Conservation (phyloP, 768 basidiomycete genomes). For the Russula sp. region DNA sequence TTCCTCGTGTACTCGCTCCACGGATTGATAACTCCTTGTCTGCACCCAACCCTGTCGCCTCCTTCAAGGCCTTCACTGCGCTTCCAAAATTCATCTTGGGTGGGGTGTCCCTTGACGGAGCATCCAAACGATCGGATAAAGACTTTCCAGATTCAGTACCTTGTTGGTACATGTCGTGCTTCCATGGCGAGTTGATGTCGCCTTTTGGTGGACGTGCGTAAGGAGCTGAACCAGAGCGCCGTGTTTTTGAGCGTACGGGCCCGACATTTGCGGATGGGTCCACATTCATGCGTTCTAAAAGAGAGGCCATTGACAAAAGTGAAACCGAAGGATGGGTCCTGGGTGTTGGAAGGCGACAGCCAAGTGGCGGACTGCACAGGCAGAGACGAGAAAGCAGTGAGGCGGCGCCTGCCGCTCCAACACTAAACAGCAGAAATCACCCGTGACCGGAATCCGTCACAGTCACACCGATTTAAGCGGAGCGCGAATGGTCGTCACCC, state of each 20-base stretch:
- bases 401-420: too few relatives aligned
- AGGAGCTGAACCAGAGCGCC: slow-evolving; percentile 18
- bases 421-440: neutral
- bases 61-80: slow-evolving; percentile 18
- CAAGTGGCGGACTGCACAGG: neutral
- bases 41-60: slow-evolving; percentile 13
- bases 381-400: neutral
- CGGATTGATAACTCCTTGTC: slow-evolving; percentile 19
- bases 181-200: slow-evolving; percentile 21
- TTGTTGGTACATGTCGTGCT: slow-evolving; percentile 19
- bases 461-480: slow-evolving; percentile 12
- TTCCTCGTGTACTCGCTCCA: slow-evolving; percentile 21
- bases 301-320: slow-evolving; percentile 17
- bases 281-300: slow-evolving; percentile 22
- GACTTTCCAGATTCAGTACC: slow-evolving; percentile 9
- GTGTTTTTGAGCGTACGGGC: slow-evolving; percentile 17
- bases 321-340: neutral
- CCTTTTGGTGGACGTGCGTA: slow-evolving; percentile 20
- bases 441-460: neutral
- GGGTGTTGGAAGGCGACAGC: neutral
- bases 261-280: slow-evolving; percentile 12
- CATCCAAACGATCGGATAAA: slow-evolving; percentile 17
- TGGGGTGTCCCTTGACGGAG: slow-evolving; percentile 1
- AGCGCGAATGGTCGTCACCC: slow-evolving; percentile 1
- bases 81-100: slow-evolving; percentile 22